phyloP scores from a whole-genome alignment of 164 flowering plant genomes.

The Protea cynaroides region DNA sequence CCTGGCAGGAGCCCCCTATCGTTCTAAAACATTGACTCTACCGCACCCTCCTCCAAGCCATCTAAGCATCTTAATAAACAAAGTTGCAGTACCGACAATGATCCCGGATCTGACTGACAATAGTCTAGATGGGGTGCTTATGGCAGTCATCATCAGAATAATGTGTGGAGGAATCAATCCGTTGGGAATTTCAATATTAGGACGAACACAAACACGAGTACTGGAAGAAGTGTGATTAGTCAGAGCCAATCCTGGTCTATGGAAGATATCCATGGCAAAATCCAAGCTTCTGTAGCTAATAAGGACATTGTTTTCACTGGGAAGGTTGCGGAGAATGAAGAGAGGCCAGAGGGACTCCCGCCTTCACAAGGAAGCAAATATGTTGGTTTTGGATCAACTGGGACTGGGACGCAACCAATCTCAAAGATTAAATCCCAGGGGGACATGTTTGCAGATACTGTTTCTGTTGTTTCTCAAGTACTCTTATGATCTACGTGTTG shows the following conservation, averaged over 20 bases:
- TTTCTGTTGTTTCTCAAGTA: slow-evolving; percentile 20
- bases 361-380: slow-evolving; percentile 26
- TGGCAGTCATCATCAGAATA: no score
- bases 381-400: no score
- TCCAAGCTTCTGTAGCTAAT: slow-evolving; percentile 1
- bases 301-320: slow-evolving; percentile 9
- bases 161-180: slow-evolving; percentile 15
- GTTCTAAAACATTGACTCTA: slow-evolving; percentile 6
- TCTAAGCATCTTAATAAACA: neutral
- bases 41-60: no score
- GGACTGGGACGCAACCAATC: neutral
- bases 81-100: neutral
- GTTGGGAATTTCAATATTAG: slow-evolving; percentile 14
- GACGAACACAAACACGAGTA: no score
- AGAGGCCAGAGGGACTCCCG: slow-evolving; percentile 17
- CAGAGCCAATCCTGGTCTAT: slow-evolving; percentile 6
- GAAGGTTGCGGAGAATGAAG: slow-evolving; percentile 13
- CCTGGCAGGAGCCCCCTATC: slow-evolving; percentile 19
- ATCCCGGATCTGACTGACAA: slow-evolving; percentile 8
- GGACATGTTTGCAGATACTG: slow-evolving; percentile 16
- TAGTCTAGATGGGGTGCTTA: slow-evolving; percentile 20
- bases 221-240: neutral
- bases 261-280: no score
- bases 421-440: slow-evolving; percentile 12
- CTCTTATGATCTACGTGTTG: no score